phyloP scores from a whole-genome alignment of 108 stramenopile genomes.

The Aureococcus anophagefferens region DNA sequence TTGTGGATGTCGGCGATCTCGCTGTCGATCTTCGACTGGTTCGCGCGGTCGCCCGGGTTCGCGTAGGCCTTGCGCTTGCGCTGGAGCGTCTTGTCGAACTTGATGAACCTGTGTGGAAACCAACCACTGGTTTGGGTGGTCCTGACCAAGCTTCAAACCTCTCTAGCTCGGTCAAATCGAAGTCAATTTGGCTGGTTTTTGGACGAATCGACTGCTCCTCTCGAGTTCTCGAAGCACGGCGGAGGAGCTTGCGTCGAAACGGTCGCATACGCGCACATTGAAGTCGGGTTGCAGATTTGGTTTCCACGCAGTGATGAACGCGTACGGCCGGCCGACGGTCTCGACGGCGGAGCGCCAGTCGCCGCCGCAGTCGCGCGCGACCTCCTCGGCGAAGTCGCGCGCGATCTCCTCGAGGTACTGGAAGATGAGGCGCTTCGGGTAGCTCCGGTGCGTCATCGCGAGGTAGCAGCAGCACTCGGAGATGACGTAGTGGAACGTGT shows the following conservation, averaged over 20 bases:
- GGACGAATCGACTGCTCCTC: no score
- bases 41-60: constrained; percentile 2
- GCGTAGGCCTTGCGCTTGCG: constrained; percentile 75
- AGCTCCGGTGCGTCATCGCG: constrained; percentile 59
- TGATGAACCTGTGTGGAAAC: no score
- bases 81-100: constrained; percentile 82
- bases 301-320: no score
- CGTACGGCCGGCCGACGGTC: constrained; percentile 79
- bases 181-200: no score
- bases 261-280: no score
- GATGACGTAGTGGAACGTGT: constrained; percentile 72
- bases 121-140: no score
- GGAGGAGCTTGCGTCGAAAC: no score
- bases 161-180: no score
- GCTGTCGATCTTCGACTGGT: constrained; percentile 76
- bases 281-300: no score
- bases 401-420: constrained; percentile 86
- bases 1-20: constrained; percentile 89
- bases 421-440: constrained; percentile 93
- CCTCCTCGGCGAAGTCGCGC: constrained; percentile 62
- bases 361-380: constrained; percentile 54
- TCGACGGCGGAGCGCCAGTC: constrained; percentile 31
- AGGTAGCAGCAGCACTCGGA: constrained; percentile 63
- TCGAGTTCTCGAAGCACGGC: no score
- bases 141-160: no score